Evolutionary conservation across 2,329 filamentous ascomycete species (phyloP).

Genomic region (Penicillium janthinellum): DNA sequence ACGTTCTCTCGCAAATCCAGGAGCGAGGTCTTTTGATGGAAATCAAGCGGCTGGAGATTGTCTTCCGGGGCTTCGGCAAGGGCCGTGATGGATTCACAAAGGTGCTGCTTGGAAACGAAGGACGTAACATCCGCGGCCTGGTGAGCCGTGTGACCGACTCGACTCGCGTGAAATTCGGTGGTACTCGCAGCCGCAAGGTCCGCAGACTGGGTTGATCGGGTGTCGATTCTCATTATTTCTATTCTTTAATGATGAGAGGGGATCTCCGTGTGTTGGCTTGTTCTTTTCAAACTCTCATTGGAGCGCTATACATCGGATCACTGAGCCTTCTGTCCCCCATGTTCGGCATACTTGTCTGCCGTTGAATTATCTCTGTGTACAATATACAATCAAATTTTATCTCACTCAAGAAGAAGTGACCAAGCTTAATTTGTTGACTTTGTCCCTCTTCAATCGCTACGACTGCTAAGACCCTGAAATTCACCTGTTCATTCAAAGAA

Average conservation of each 20-base stretch:
- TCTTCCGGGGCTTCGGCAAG: conserved; percentile 80
- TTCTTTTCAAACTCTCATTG: conserved; percentile 2
- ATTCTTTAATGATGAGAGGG: not conserved
- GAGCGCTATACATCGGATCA: conserved; percentile 6
- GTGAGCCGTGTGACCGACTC: conserved; percentile 80
- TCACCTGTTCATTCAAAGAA: not conserved
- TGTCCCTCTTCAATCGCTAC: not conserved
- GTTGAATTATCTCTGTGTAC: conserved; percentile 24
- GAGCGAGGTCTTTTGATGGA: conserved; percentile 76
- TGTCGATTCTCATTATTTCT: not conserved
- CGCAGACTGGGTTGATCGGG: conserved; percentile 70
- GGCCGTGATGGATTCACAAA: conserved; percentile 90
- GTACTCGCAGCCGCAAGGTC: conserved; percentile 79
- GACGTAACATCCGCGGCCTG: conserved; percentile 70
- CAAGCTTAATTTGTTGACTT: not conserved
- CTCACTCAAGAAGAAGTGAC: not conserved
- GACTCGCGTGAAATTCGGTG: conserved; percentile 93
- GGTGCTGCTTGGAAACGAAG: conserved; percentile 83
- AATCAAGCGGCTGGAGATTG: conserved; percentile 76
- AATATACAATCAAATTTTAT: conserved; percentile 15
- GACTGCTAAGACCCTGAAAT: not conserved
- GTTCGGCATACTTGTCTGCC: conserved; percentile 14
- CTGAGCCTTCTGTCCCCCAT: conserved; percentile 2
- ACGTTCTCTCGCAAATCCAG: conserved; percentile 80
- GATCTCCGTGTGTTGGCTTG: not conserved